Evolutionary conservation across 305 asterid genomes (phyloP).

Genomic region (Salvia sclarea): DNA sequence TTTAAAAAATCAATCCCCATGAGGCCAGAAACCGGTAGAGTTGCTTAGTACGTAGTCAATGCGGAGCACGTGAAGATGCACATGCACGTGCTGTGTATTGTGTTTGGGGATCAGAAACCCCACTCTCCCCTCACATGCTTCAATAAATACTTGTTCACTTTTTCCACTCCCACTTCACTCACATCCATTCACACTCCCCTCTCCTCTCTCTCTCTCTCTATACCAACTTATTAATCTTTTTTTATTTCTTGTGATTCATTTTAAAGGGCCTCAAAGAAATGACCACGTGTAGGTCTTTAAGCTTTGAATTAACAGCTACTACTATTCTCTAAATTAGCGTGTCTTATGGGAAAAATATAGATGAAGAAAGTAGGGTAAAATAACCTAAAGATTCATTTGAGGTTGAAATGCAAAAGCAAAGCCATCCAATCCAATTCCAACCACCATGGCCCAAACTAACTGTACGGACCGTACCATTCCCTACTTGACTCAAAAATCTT

Average conservation of each 20-base stretch:
- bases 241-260: background rate
- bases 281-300: background rate
- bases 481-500: slow-evolving; percentile 16
- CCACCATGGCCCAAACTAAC: no score
- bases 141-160: slow-evolving; percentile 37
- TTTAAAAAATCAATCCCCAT: slow-evolving; percentile 32
- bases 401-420: background rate
- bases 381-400: background rate
- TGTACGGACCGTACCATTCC: slow-evolving; percentile 42
- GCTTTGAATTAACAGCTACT: background rate
- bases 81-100: slow-evolving; percentile 64
- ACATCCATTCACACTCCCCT: no score
- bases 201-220: slow-evolving; percentile 3
- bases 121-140: slow-evolving; percentile 60
- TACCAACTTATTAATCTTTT: background rate
- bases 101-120: slow-evolving; percentile 60
- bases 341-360: background rate
- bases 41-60: slow-evolving; percentile 20
- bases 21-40: slow-evolving; percentile 23
- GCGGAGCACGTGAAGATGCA: slow-evolving; percentile 59
- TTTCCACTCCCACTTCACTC: slow-evolving; percentile 18
- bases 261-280: background rate
- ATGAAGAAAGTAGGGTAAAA: background rate
- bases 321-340: background rate
- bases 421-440: no score